Base-by-base conservation (phyloP, 345 rosid genomes). In the Punica granatum region DNA sequence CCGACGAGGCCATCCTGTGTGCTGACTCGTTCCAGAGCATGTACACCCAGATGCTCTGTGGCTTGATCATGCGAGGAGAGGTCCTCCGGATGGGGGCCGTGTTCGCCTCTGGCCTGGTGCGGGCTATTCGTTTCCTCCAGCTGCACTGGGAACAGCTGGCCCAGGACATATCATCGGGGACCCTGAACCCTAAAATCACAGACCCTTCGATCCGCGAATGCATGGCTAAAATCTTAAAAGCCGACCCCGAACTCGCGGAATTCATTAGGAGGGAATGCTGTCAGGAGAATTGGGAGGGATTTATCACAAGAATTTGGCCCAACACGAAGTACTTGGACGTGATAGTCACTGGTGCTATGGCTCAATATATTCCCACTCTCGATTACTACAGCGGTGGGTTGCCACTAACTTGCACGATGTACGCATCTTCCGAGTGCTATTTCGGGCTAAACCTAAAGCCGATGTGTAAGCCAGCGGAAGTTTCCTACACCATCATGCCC, bases 331-430 rank as follows among this genome's bases (percentile, higher is more conserved):
- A 93, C 43, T 84, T 93, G 0, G 98, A 93, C 4, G 98, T 90
- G 68, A 89, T 93, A 31, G 96, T 93, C 30, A 93, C 98, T 0
- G 98, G 98, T 19, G 86, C 97, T 8, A 93, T 93, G 98, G 92
- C 98, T 48, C 98, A 90, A 68, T 93, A 93, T 69, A 90, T 93
- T 70, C 97, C 98, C 0, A 90, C 91, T 0, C 84, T 93, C 21
- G 97, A 93, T 66, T 87, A 83, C 62, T 93, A 90, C 16, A 85
- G 96, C 37, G 82, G 82, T 12, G 96, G 96, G 3, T 67, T 93
- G 74, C 97, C 97, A 0, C 66, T 83, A 87, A 86, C 92, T 62
- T 85, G 94, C 74, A 93, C 96, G 10, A 93, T 93, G 97, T 93
- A 90, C 51, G 98, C 98, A 61, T 90, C 98, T 0, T 93, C 98